These are phyloP conservation scores for Leccinum boreale DNA, from an alignment of 768 basidiomycete genomes.

Conservation along the genomic window DNA sequence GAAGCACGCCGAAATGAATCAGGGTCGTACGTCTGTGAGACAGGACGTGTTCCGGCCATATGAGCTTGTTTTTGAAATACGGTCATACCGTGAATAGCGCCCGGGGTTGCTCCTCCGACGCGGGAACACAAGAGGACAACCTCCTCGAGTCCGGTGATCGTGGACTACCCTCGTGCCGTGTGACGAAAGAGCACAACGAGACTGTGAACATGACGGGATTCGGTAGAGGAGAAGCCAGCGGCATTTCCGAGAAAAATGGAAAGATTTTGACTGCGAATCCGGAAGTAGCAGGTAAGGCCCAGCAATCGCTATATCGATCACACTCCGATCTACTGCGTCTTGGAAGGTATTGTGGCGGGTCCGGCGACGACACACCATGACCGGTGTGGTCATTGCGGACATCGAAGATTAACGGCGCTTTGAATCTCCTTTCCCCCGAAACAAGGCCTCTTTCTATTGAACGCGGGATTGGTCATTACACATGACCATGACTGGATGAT, in stretches of 20 bases:
- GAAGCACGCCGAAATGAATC: slow-evolving; percentile 29
- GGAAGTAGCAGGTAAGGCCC: slow-evolving; percentile 24
- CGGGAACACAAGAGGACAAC: not conserved
- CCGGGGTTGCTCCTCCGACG: not conserved
- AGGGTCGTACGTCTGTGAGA: slow-evolving; percentile 19
- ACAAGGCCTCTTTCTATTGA: slow-evolving; percentile 1
- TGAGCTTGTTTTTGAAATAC: slow-evolving; percentile 4
- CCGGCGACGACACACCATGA: slow-evolving; percentile 18
- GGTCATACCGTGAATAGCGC: not conserved
- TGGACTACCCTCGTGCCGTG: slow-evolving; percentile 4
- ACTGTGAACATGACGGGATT: slow-evolving; percentile 1
- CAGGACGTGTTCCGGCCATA: not conserved
- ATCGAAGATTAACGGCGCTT: slow-evolving; percentile 19
- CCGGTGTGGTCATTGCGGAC: slow-evolving; percentile 25
- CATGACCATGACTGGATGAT: not conserved
- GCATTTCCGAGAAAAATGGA: slow-evolving; percentile 23
- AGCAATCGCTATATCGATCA: slow-evolving; percentile 25
- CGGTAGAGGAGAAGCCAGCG: slow-evolving; percentile 17
- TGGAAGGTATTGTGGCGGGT: slow-evolving; percentile 28
- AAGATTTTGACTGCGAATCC: slow-evolving; percentile 26
- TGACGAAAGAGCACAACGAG: not conserved
- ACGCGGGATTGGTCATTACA: slow-evolving; percentile 5
- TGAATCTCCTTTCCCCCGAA: slow-evolving; percentile 9
- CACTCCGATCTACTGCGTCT: slow-evolving; percentile 25
- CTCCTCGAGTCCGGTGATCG: not conserved